Base-by-base conservation (phyloP, 2,329 filamentous ascomycete genomes). In the Pseudocercospora cruenta region DNA sequence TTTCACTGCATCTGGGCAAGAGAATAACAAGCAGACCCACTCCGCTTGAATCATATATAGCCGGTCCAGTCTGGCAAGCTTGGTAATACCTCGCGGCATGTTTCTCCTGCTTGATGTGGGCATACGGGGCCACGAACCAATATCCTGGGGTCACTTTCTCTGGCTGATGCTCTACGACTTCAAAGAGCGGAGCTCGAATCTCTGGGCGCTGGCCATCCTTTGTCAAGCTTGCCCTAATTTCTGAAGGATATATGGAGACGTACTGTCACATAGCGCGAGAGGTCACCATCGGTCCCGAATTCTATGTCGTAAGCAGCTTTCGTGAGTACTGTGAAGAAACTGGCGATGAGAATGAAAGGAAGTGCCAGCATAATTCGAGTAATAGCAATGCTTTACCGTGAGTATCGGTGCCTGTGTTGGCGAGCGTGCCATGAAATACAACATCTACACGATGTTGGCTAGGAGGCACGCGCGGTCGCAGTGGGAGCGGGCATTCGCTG, bases 101-200 rank as follows among this genome's bases (percentile, higher is more conserved):
- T 5, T 53, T 47, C 43, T 60, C 45, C 51, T 67, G 64, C 31
- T 61, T 65, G 43, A 69, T 67, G 19, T 36, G 31, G 22, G 64
- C 67, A 51, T 67, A 70, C 1, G 69, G 68, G 28, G 68, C 69
- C 16, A 69, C 65, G 61, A 71, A 71, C 66, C 66, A 70, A 61
- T 71, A 70, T 51, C 69, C 69, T 2, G 62, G 62, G 5, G 39
- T 63, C 14, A 71, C 63, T 12, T 49, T 26, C 54, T 39, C 39
- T n/a, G 47, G 28, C 22, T 71, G 64, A 16, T 51, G 45, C 21
- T 67, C 59, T 28, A 58, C 66, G 54, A 71, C 58, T 4, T 67
- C 68, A 62, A 63, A 70, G 54, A 47, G 43, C 14, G 69, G 69
- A 7, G 69, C 65, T 65, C 58, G 61, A 36, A 71, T 64, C 22